phyloP scores from a whole-genome alignment of 2,329 filamentous ascomycete genomes.

The Penicillium sp. region DNA sequence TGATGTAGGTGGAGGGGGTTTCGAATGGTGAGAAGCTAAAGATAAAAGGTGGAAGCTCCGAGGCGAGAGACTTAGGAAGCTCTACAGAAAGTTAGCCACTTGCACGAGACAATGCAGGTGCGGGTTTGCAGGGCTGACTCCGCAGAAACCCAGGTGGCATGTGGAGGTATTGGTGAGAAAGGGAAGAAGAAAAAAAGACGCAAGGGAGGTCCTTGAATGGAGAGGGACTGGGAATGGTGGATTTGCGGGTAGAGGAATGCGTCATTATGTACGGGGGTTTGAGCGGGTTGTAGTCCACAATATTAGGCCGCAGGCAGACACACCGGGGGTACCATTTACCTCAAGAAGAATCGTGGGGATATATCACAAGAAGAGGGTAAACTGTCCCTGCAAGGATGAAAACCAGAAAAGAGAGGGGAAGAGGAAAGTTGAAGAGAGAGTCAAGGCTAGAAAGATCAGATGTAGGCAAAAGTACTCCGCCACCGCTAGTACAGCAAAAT shows the following conservation, averaged over 20 bases:
- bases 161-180: conserved; percentile 24
- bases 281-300: conserved; percentile 15
- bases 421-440: conserved; percentile 9
- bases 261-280: conserved; percentile 37
- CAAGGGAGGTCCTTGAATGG: conserved; percentile 21
- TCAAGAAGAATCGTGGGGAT: neutral
- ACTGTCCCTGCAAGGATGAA: neutral
- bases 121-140: conserved; percentile 18
- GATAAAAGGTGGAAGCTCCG: conserved; percentile 1
- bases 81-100: conserved; percentile 22
- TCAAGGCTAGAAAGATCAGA: neutral
- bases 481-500: conserved; percentile 21
- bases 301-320: neutral
- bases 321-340: neutral
- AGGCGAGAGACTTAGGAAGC: conserved; percentile 7
- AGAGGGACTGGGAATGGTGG: conserved; percentile 22
- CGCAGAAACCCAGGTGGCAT: conserved; percentile 21
- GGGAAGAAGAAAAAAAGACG: conserved; percentile 14
- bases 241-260: conserved; percentile 33
- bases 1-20: neutral
- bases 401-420: conserved; percentile 4
- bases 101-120: conserved; percentile 10
- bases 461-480: conserved; percentile 26
- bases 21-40: conserved; percentile 6
- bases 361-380: neutral